A percentile compares a stretch with the other conserved stretches of the same genome.
Conservation (phyloP, 257 asterid genomes). For the Catharanthus roseus region DNA sequence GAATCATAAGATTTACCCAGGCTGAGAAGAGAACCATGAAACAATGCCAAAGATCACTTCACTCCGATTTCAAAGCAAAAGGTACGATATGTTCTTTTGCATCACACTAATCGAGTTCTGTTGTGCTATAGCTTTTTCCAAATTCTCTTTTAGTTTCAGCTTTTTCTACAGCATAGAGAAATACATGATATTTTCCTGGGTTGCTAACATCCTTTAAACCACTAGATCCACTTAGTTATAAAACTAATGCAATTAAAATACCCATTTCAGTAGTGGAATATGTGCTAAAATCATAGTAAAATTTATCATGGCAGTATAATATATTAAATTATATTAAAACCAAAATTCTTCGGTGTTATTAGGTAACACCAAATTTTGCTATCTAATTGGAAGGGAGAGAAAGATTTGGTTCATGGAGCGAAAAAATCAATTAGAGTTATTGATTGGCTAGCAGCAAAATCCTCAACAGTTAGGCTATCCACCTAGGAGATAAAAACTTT, state of each 20-base stretch:
- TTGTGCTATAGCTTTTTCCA: neutral
- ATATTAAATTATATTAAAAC: neutral
- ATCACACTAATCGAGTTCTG: neutral
- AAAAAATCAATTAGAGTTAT: neutral
- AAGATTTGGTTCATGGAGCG: neutral
- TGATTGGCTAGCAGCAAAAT: neutral
- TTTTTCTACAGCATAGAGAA: neutral
- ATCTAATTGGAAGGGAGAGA: constrained; percentile 1
- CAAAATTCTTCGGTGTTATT: neutral
- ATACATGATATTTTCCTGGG: neutral
- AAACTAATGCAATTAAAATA: neutral
- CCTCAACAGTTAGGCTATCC: neutral
- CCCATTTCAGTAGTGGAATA: neutral
- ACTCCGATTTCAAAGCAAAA: neutral
- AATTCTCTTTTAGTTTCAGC: neutral
- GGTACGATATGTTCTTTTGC: neutral
- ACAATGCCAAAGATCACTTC: neutral
- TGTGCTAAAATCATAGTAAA: neutral
- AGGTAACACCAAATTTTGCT: neutral
- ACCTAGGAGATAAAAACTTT: neutral
- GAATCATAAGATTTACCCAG: neutral
- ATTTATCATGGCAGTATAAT: neutral
- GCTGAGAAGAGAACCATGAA: neutral
- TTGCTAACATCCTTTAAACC: neutral
- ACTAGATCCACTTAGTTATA: neutral